Conservation (phyloP, 2,329 filamentous ascomycete species). For the Alternaria postmessia region DNA sequence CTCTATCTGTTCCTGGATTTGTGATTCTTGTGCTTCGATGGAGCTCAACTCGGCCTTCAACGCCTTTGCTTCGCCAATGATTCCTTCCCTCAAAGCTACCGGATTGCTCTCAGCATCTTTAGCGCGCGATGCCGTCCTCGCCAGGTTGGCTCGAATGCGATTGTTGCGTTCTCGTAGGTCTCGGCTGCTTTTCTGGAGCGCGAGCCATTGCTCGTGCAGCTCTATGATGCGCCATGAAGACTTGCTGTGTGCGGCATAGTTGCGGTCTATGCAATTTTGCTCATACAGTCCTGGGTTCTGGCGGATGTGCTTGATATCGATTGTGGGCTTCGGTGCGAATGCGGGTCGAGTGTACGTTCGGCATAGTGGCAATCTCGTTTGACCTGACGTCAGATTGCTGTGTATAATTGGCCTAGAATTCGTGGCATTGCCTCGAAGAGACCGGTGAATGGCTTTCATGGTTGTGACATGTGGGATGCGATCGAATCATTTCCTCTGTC, state of each 20-base stretch:
- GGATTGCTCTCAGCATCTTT: constrained; percentile 40
- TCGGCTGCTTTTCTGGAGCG: constrained; percentile 66
- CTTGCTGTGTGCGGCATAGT: constrained; percentile 69
- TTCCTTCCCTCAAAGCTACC: constrained; percentile 56
- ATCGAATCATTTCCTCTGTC: constrained; percentile 3
- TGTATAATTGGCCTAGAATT: constrained; percentile 18
- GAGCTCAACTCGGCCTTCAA: constrained; percentile 69
- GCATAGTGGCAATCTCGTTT: constrained; percentile 47
- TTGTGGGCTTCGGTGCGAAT: constrained; percentile 77
- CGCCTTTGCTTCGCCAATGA: constrained; percentile 69
- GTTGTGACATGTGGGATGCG: background rate
- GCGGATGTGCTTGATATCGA: constrained; percentile 91
- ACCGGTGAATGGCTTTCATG: constrained; percentile 23
- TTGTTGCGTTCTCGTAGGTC: constrained; percentile 73
- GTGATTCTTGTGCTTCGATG: constrained; percentile 70
- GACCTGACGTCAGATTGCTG: background rate
- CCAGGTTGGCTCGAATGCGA: constrained; percentile 63
- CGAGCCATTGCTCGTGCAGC: constrained; percentile 56
- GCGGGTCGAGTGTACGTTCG: constrained; percentile 65
- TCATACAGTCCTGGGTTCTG: constrained; percentile 82
- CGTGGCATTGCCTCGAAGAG: constrained; percentile 25
- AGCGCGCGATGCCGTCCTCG: constrained; percentile 50
- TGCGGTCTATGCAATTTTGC: constrained; percentile 83
- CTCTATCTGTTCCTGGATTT: constrained; percentile 71
- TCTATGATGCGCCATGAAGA: constrained; percentile 63